Base-by-base conservation (phyloP, 2,329 filamentous ascomycete species). In the Sporothrix pseudoabietina region DNA sequence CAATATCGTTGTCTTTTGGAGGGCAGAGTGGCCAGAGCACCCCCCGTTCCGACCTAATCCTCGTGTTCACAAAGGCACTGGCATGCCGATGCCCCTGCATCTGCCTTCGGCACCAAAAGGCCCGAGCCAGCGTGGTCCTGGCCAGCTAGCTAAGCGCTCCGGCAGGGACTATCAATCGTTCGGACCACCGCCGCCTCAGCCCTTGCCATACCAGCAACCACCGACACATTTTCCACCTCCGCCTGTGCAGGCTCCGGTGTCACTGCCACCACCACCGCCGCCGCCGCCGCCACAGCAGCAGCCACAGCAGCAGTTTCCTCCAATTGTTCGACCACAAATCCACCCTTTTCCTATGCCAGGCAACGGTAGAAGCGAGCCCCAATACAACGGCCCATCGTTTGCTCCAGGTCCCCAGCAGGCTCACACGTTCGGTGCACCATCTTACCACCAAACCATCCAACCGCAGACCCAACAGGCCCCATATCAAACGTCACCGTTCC, bases 1-100 rank as follows among this genome's bases (percentile, higher is more conserved):
- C 68, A 93, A 88, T 77, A 83, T 92, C 65, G 88, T 94, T 59
- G 91, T 95, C 19, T 86, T 91, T 78, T 97, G 93, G 93, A 89
- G 90, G 79, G 88, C 92, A 3, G 91, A 94, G 79, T 97, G 93
- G 93, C 92, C 93, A 57, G 87, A 90, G 76, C 83, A 88, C 41
- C 87, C 91, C n/a, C 92, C 92, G 0, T 95, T 95, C 80, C 86
- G 88, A 76, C 85, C 88, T 30, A 86, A 91, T 76, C 88, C 88
- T 72, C 83, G 83, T 52, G 80, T 82, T 44, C 73, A 78, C 19
- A 83, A 81, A 71, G 71, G 74, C 26, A 70, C 77, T 14, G 74
- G 44, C 69, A 75, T 68, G 41, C 71, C 71, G 47, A 57, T 47
- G 73, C 76, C 44, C 63, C 68, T 52, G 16, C 71, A 61, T 3